Evolutionary conservation across 2,329 filamentous ascomycete genomes (phyloP), one percentile per base, ranked within the genome.

Genomic region (Penicillium concentricum): DNA sequence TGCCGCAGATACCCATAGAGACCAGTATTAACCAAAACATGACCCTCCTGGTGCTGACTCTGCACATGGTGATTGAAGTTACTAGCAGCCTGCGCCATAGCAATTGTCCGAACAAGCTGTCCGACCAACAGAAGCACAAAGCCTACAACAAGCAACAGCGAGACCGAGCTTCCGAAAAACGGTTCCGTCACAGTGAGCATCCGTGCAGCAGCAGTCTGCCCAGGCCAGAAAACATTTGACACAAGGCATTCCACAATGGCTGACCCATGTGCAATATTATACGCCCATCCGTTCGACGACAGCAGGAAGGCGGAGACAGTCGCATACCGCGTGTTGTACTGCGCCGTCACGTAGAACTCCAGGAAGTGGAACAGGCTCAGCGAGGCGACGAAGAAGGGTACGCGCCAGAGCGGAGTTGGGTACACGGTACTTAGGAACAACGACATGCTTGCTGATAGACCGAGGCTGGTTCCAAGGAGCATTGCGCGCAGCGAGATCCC

Each of bases 21-120:
- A 0, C 94, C 94, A 28, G 79, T 80, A 0, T 89, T 96, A 3
- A 99, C 90, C n/a, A 99, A 82, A 45, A 81, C 80, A 73, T 99
- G 94, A 1, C 84, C 85, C 4, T 86, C 82, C 67, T 86, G 88
- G 60, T 80, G 84, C 61, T 84, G 75, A 43, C 77, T 85, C 74
- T 94, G 91, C 9, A 97, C 87, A 34, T 87, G 85, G 60, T 93
- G 94, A 69, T 96, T 96, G 82, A 99, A 99, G 70, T 90, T 96
- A 46, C 85, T 87, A 1, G 92, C 92, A 0, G 93, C 93, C 64
- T 94, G 87, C 10, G 85, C 81, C 93, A 99, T 99, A 20, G 94
- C 94, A 10, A 86, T 74, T n/a, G 86, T 90, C 43, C 94, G 84
- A 4, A 91, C 84, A 1, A 76, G 69, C 77, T 99, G 94, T 10